Conservation (phyloP, 495 filamentous ascomycete genomes). For the Penicillium chermesinum region DNA sequence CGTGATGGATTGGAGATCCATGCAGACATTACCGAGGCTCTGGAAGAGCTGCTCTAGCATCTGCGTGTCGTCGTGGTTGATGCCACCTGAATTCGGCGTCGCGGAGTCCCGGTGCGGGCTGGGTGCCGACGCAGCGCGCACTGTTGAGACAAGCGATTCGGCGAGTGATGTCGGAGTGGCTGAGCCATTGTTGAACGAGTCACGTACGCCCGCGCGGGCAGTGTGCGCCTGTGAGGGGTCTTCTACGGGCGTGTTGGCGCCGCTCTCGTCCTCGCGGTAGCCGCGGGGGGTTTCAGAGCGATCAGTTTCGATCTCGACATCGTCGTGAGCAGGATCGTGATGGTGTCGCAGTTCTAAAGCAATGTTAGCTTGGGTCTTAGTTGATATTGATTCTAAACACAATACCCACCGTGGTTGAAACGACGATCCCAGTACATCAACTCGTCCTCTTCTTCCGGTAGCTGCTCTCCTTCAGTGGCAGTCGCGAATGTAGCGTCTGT, state of each 20-base stretch:
- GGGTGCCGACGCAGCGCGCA: conserved; percentile 30
- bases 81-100: conserved; percentile 32
- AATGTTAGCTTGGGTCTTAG: neutral
- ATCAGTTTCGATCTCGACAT: conserved; percentile 13
- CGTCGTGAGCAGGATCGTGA: conserved; percentile 13
- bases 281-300: conserved; percentile 17
- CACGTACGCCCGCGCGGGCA: conserved; percentile 14
- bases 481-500: conserved; percentile 81
- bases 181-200: conserved; percentile 26
- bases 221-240: neutral
- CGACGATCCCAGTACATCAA: conserved; percentile 41
- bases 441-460: conserved; percentile 39
- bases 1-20: conserved; percentile 58
- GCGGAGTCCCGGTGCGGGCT: conserved; percentile 28
- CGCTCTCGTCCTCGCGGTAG: conserved; percentile 3
- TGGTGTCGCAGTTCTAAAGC: conserved; percentile 28
- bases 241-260: conserved; percentile 4
- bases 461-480: conserved; percentile 58
- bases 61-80: conserved; percentile 65
- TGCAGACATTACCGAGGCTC: conserved; percentile 65
- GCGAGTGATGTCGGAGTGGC: conserved; percentile 38
- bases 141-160: conserved; percentile 34
- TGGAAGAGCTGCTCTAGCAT: conserved; percentile 71
- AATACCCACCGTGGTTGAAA: conserved; percentile 35
- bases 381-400: neutral